Conservation (phyloP, 257 asterid genomes). For the Nicotiana undulata region DNA sequence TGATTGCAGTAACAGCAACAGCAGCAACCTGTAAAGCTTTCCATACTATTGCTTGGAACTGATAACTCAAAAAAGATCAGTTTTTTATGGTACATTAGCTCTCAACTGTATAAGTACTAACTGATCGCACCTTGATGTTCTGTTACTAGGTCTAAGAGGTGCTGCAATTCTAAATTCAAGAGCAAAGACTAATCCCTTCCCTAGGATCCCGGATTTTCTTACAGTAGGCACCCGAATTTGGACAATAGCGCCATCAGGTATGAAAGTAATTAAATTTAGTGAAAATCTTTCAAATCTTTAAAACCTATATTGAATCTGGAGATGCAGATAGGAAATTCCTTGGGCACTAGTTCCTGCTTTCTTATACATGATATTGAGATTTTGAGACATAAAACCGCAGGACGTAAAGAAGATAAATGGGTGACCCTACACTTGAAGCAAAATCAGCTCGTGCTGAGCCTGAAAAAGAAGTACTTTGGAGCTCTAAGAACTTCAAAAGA, state of each 20-base stretch:
- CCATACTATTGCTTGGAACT: background rate
- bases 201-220: slow-evolving; percentile 33
- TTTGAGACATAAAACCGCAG: slow-evolving; percentile 19
- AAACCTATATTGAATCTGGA: too few species aligned
- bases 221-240: slow-evolving; percentile 37
- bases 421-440: slow-evolving; percentile 36
- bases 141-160: slow-evolving; percentile 47
- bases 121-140: background rate
- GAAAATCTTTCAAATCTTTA: background rate
- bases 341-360: background rate
- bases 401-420: slow-evolving; percentile 37
- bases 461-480: slow-evolving; percentile 46
- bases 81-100: background rate
- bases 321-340: background rate
- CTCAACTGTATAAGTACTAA: too few species aligned
- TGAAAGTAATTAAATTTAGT: background rate
- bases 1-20: slow-evolving; percentile 58
- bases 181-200: slow-evolving; percentile 23
- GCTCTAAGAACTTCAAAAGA: slow-evolving; percentile 44
- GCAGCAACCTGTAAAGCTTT: slow-evolving; percentile 49
- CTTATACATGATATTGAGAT: background rate
- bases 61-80: background rate
- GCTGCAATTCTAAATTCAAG: slow-evolving; percentile 54
- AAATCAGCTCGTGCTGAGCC: slow-evolving; percentile 30
- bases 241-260: slow-evolving; percentile 55